Percentiles rank a stretch among this genome's conserved stretches.
Conservation (phyloP, 306 rosid species). For the Dalbergia cultrata region DNA sequence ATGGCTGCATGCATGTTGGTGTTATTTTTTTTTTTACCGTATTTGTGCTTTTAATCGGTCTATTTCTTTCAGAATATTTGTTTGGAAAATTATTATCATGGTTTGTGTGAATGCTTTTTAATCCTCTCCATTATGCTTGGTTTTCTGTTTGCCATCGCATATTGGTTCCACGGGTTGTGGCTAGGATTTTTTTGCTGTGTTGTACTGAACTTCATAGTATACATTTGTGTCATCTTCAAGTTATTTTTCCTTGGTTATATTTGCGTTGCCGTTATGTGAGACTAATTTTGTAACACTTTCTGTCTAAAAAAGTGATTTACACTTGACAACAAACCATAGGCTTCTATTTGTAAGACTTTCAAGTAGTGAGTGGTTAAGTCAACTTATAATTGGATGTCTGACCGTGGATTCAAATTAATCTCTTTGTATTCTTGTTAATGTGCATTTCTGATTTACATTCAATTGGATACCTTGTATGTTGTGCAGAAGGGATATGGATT, state of each 20-base stretch:
- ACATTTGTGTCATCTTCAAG: neutral
- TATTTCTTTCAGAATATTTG: neutral
- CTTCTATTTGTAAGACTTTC: too few relatives aligned
- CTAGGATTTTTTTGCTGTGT: conserved; percentile 6
- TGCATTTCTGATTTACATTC: neutral
- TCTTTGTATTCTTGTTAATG: neutral
- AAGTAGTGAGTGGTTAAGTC: too few relatives aligned
- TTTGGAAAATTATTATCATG: neutral
- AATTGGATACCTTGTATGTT: neutral
- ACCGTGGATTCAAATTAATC: neutral
- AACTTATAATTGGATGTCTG: too few relatives aligned
- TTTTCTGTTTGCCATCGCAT: neutral
- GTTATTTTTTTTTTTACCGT: neutral
- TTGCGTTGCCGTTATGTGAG: too few relatives aligned
- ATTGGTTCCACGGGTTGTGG: neutral
- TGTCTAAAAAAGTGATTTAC: too few relatives aligned
- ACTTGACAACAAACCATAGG: too few relatives aligned
- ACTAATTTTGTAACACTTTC: too few relatives aligned
- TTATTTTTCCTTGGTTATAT: too few relatives aligned
- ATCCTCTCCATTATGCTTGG: neutral
- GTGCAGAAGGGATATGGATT: conserved; percentile 65
- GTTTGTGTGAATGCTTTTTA: neutral
- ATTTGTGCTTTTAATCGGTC: neutral
- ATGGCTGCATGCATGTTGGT: neutral
- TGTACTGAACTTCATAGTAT: neutral